Percentiles rank a stretch among this genome's conserved stretches.
Conservation (phyloP, 2,329 filamentous ascomycete species). For the Epichloe amarillans region DNA sequence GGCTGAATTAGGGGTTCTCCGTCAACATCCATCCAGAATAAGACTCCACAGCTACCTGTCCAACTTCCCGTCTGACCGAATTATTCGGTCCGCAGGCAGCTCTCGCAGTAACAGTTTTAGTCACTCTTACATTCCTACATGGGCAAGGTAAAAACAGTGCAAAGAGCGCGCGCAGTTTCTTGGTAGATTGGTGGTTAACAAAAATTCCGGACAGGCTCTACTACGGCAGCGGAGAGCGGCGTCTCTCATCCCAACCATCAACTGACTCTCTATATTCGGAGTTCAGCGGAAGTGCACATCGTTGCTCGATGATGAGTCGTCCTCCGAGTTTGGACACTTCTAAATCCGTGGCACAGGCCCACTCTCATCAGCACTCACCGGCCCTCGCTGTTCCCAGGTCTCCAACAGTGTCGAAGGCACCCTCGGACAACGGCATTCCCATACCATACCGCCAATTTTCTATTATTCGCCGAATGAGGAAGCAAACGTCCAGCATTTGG, state of each 20-base stretch:
- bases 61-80: constrained; percentile 35
- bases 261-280: constrained; percentile 35
- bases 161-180: constrained; percentile 6
- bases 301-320: constrained; percentile 30
- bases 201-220: constrained; percentile 38
- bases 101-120: constrained; percentile 34
- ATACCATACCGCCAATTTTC: constrained; percentile 19
- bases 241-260: constrained; percentile 28
- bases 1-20: constrained; percentile 42
- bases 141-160: constrained; percentile 33
- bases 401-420: neutral
- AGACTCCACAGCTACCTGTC: constrained; percentile 39
- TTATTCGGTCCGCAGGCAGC: constrained; percentile 38
- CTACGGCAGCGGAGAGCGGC: constrained; percentile 53
- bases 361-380: constrained; percentile 32
- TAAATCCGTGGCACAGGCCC: constrained; percentile 17
- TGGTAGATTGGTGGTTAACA: neutral
- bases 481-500: constrained; percentile 51
- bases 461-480: constrained; percentile 21
- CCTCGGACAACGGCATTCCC: constrained; percentile 14
- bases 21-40: constrained; percentile 38
- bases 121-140: constrained; percentile 33
- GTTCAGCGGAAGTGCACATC: constrained; percentile 32
- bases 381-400: constrained; percentile 28
- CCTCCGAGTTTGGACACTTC: constrained; percentile 33